Evolutionary conservation across 352 stramenopile genomes (phyloP), one percentile per base, ranked within the genome.

Genomic region (Elongisporangium undulatum): DNA sequence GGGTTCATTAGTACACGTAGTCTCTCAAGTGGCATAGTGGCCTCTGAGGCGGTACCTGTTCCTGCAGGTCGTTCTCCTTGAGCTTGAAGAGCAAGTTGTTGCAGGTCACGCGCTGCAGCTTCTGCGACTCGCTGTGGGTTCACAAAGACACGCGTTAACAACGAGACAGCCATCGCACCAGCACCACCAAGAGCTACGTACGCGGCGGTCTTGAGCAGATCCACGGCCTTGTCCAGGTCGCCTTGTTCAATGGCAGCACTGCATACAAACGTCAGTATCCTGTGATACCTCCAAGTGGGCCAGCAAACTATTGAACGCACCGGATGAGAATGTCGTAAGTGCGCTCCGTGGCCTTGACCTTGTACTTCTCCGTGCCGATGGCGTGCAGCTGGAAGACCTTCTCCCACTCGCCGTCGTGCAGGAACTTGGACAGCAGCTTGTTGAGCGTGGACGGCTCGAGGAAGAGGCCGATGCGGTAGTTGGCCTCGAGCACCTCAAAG

Each of bases 71-170:
- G 57, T 80, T 77, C 62, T 89, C 75, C 71, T 92, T 92, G n/a
- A 92, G 79, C 75, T 92, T 89, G 67, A 90, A 90, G 21, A 92
- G 68, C 60, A 92, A 53, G 71, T 92, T 90, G 79, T 92, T 92
- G 79, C 82, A 92, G 60, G 82, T 92, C 75, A 92, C 82, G 64
- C 82, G 82, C 71, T 90, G 84, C 45, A 92, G 68, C 68, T 89
- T 89, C 63, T 83, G 80, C 60, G 68, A 63, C 56, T 89, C 73
- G 51, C 82, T 92, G 51, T 55, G 21, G 20, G 49, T 21, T 39
- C 12, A 50, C 51, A 51, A 24, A 38, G 12, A 60, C 34, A 23
- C 7, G 66, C 19, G 54, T 49, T 26, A 54, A 45, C 13, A 66
- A 17, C 54, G 58, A 19, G 49, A 59, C 20, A 67, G 61, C 20